phyloP scores from a whole-genome alignment of 2,329 filamentous ascomycete genomes.

The Aspergillus versicolor region DNA sequence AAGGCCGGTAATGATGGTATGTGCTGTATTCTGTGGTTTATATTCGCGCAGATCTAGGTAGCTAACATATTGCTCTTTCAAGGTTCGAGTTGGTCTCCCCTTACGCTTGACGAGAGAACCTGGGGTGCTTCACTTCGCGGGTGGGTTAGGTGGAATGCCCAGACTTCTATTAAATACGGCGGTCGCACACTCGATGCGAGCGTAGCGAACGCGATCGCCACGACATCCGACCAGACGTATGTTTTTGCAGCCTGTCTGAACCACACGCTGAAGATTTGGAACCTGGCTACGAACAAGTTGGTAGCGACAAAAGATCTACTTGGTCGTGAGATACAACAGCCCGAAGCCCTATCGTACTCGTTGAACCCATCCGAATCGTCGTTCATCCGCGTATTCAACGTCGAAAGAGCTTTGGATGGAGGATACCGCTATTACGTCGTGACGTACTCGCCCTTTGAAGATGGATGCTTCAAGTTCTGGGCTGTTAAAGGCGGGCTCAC shows the following conservation, averaged over 20 bases:
- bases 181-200: slow-evolving; percentile 44
- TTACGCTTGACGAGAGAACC: slow-evolving; percentile 49
- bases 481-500: slow-evolving; percentile 64
- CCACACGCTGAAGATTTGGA: slow-evolving; percentile 87
- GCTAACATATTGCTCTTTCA: slow-evolving; percentile 11
- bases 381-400: slow-evolving; percentile 70
- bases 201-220: slow-evolving; percentile 44
- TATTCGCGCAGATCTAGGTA: not conserved
- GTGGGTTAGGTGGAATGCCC: slow-evolving; percentile 45
- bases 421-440: slow-evolving; percentile 62
- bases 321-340: slow-evolving; percentile 62
- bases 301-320: slow-evolving; percentile 76
- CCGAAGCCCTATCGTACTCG: slow-evolving; percentile 70
- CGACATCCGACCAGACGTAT: slow-evolving; percentile 48
- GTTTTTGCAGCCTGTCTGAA: slow-evolving; percentile 84
- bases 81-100: slow-evolving; percentile 46
- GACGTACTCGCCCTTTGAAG: slow-evolving; percentile 83
- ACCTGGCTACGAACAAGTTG: slow-evolving; percentile 75
- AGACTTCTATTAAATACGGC: slow-evolving; percentile 43
- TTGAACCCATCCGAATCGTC: slow-evolving; percentile 78
- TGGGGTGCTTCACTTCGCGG: slow-evolving; percentile 51
- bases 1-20: slow-evolving; percentile 53
- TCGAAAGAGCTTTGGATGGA: slow-evolving; percentile 46
- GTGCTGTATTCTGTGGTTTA: not conserved
- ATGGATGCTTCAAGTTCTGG: slow-evolving; percentile 95